These are phyloP conservation scores for Apiospora marii DNA, from an alignment of 2,329 filamentous ascomycete genomes.

Conservation along the genomic window DNA sequence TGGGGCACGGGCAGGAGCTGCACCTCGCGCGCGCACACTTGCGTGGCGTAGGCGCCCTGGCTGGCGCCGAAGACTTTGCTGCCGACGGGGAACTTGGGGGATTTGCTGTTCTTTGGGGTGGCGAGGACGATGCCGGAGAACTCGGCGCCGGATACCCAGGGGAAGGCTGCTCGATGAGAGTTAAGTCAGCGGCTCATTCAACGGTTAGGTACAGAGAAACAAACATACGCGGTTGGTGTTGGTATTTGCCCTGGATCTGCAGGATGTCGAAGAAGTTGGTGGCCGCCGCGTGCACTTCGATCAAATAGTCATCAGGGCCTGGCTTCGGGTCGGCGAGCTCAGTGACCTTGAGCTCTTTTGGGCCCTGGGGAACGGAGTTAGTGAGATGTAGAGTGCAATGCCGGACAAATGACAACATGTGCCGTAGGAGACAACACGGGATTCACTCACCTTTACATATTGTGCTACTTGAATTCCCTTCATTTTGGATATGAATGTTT, in stretches of 20 bases:
- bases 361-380: slow-evolving; percentile 61
- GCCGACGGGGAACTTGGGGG: slow-evolving; percentile 73
- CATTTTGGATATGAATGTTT: slow-evolving; percentile 58
- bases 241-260: slow-evolving; percentile 95
- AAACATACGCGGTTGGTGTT: slow-evolving; percentile 76
- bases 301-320: slow-evolving; percentile 78
- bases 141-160: slow-evolving; percentile 87
- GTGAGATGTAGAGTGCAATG: not conserved
- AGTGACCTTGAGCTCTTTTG: slow-evolving; percentile 78
- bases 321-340: slow-evolving; percentile 79
- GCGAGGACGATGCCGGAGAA: slow-evolving; percentile 82
- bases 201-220: slow-evolving; percentile 29
- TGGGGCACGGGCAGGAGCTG: slow-evolving; percentile 76
- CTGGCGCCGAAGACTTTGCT: slow-evolving; percentile 85
- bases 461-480: slow-evolving; percentile 76
- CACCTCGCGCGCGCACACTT: slow-evolving; percentile 71
- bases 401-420: not conserved
- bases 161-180: slow-evolving; percentile 62
- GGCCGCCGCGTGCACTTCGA: slow-evolving; percentile 85
- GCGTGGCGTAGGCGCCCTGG: slow-evolving; percentile 87
- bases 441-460: slow-evolving; percentile 72
- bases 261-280: slow-evolving; percentile 98
- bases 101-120: slow-evolving; percentile 60
- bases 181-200: not conserved
- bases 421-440: not conserved